phyloP scores from a whole-genome alignment of 1,284 basidiomycete species.

The Sporisorium reilianum region DNA sequence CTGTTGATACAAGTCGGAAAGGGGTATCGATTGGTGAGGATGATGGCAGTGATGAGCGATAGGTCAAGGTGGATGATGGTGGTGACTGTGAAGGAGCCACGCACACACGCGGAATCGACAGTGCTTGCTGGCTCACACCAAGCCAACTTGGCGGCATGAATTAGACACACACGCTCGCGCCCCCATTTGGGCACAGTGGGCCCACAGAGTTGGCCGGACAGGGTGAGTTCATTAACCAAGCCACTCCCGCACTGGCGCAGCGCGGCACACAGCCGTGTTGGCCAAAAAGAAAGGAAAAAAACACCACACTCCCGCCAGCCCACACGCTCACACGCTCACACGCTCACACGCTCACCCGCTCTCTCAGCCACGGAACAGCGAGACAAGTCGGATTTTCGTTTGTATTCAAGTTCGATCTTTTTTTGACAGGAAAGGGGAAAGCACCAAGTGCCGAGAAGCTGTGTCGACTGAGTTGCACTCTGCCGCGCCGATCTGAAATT shows the following conservation, averaged over 20 bases:
- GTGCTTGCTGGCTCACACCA: background rate
- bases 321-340: too few relatives aligned
- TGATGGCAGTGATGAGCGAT: background rate
- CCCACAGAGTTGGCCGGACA: too few relatives aligned
- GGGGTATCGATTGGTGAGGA: slow-evolving; percentile 1
- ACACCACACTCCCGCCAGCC: too few relatives aligned
- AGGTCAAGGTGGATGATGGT: background rate
- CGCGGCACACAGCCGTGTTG: too few relatives aligned
- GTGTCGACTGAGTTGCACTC: too few relatives aligned
- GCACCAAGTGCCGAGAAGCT: background rate
- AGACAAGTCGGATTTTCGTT: slow-evolving; percentile 1
- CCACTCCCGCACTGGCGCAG: too few relatives aligned
- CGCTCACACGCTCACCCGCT: slow-evolving; percentile 4
- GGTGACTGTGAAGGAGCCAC: background rate
- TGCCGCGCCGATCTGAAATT: background rate
- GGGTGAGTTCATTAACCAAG: too few relatives aligned
- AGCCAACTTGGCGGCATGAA: background rate
- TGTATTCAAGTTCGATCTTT: slow-evolving; percentile 3
- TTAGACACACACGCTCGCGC: background rate
- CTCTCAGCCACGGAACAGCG: slow-evolving; percentile 4
- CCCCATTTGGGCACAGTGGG: too few relatives aligned
- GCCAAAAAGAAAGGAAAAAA: slow-evolving; percentile 3
- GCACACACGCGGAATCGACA: background rate
- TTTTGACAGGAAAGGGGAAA: background rate
- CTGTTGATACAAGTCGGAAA: background rate